Conservation (phyloP, 108 stramenopile species). For the Discostella stelligeroides region DNA sequence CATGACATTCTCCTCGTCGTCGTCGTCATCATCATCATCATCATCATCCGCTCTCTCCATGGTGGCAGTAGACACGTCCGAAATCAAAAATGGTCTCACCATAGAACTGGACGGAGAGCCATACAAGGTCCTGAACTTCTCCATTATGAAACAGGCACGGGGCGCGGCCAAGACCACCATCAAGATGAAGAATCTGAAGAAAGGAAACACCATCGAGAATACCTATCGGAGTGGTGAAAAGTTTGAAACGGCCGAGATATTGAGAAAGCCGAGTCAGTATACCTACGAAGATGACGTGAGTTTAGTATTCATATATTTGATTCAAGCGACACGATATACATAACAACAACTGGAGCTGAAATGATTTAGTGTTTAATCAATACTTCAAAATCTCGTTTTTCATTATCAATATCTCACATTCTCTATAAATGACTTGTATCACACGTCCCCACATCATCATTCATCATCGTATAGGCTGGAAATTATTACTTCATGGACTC, state of each 20-base stretch:
- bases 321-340: too few species aligned
- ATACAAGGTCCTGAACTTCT: conserved; percentile 86
- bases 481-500: conserved; percentile 91
- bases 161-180: conserved; percentile 90
- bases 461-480: conserved; percentile 20
- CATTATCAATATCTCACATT: neutral
- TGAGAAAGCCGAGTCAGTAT: conserved; percentile 78
- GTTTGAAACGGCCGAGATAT: conserved; percentile 88
- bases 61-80: conserved; percentile 86
- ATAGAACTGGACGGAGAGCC: conserved; percentile 93
- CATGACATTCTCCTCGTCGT: neutral
- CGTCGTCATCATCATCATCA: neutral
- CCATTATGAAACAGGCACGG: conserved; percentile 93
- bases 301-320: conserved; percentile 15
- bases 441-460: neutral
- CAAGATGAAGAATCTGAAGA: conserved; percentile 94
- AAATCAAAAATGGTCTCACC: conserved; percentile 95
- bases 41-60: conserved; percentile 37
- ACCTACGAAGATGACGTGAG: conserved; percentile 87
- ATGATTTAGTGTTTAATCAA: too few species aligned
- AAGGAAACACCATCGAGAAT: conserved; percentile 91
- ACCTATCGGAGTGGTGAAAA: conserved; percentile 94
- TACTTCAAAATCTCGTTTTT: too few species aligned
- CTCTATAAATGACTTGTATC: neutral
- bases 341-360: too few species aligned